Base-by-base conservation (phyloP, 225 moss, liverwort and hornwort genomes). In the Neckera pumila region DNA sequence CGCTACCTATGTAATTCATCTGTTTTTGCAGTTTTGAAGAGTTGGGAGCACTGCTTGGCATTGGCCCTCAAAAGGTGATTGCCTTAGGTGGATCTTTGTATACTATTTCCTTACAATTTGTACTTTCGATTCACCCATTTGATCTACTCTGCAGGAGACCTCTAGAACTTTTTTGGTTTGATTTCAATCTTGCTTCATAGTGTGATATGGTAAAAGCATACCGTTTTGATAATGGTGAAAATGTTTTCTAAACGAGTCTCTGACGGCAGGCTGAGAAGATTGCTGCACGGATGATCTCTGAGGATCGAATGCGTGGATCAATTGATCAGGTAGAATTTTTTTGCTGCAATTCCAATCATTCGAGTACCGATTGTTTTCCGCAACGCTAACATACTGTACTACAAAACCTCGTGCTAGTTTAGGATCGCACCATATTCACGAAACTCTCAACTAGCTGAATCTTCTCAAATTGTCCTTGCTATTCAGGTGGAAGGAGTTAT, bases 231-330 rank as follows among this genome's bases (percentile, higher is more conserved):
- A 27, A 36, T 72, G 74, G 14, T 79, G 75, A 75, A 56, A 64
- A 71, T 82, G 12, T 38, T 90, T 51, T 31, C n/a, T 74, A 56
- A 89, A 66, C 33, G 84, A 58, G 47, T 89, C 70, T 88, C 60
- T 67, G 73, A 79, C 81, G 83, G 65, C 95, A 98, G 98, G 98
- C 98, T 81, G 98, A 99, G 89, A 99, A 99, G 90, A 99, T 99
- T 90, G 98, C 98, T 85, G 98, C 97, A 12, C 94, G 96, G 54
- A 99, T 99, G 98, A 96, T 99, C 42, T 99, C 97, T n/a, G 98
- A 99, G 92, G 98, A 99, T 90, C 97, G 98, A 14, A 99, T 99
- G 98, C 96, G 98, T 81, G 98, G 98, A 71, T 97, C 98, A 42
- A 99, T 99, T 80, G 98, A 99, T 90, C 98, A 99, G 95, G 98